These are phyloP conservation scores for Talaromyces sp. DNA, from an alignment of 2,329 filamentous ascomycete species.

Conservation along the genomic window DNA sequence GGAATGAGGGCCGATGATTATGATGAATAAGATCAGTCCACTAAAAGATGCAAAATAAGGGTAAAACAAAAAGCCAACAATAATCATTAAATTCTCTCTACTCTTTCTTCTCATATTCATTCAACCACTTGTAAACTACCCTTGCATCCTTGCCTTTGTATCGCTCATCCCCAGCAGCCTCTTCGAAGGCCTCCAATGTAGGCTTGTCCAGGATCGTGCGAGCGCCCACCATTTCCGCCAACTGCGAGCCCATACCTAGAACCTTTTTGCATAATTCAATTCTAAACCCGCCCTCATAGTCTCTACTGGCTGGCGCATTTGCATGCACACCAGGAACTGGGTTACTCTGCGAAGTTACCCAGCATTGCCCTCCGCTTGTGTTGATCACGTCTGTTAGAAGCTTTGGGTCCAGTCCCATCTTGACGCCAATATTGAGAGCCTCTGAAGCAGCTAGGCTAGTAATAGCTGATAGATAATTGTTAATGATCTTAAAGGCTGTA, in stretches of 20 bases:
- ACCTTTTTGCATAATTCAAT: constrained; percentile 55
- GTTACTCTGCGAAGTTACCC: constrained; percentile 21
- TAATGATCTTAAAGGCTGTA: constrained; percentile 24
- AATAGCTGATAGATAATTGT: constrained; percentile 24
- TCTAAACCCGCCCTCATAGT: constrained; percentile 41
- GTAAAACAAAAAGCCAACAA: neutral
- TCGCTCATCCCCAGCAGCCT: constrained; percentile 43
- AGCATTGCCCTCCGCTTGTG: constrained; percentile 18
- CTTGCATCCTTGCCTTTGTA: constrained; percentile 50
- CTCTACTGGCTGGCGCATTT: constrained; percentile 32
- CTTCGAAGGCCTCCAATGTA: constrained; percentile 47
- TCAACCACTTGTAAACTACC: constrained; percentile 51
- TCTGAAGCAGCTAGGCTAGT: constrained; percentile 19
- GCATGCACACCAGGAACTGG: constrained; percentile 34
- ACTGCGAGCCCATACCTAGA: constrained; percentile 48
- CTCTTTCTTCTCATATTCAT: constrained; percentile 21
- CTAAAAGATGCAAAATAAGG: neutral
- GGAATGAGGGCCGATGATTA: neutral
- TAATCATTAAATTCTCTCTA: neutral
- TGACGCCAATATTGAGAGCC: constrained; percentile 23
- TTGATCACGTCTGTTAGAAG: constrained; percentile 23
- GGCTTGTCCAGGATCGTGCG: constrained; percentile 43
- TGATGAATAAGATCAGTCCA: neutral
- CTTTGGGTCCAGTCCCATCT: constrained; percentile 21
- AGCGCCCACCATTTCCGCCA: constrained; percentile 46